Percentiles rank a stretch among this genome's conserved stretches.
Evolutionary conservation across 2,329 filamentous ascomycete genomes (phyloP).

Genomic region (Clonostachys solani): DNA sequence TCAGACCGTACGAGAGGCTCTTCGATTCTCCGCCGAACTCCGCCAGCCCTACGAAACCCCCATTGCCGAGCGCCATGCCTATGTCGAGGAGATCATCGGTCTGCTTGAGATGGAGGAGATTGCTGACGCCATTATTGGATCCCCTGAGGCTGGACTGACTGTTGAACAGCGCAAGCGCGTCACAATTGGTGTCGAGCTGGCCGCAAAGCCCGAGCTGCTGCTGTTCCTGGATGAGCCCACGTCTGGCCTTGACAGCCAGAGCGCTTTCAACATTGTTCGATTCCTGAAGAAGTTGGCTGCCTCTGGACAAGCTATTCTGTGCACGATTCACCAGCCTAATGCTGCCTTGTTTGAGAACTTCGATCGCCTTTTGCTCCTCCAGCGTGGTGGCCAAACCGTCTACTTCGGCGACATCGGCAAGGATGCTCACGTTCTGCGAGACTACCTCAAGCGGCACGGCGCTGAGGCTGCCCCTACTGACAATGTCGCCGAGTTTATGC

Average conservation of each 20-base stretch:
- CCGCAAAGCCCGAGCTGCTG: conserved; percentile 73
- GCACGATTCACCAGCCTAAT: conserved; percentile 89
- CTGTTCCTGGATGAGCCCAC: conserved; percentile 80
- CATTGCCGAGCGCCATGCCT: conserved; percentile 49
- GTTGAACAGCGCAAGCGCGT: conserved; percentile 67
- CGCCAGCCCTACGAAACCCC: conserved; percentile 52
- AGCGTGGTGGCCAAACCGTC: conserved; percentile 74
- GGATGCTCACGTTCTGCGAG: conserved; percentile 67
- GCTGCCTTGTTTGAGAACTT: conserved; percentile 85
- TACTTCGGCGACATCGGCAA: conserved; percentile 84
- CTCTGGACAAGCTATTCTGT: conserved; percentile 84
- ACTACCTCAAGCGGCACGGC: conserved; percentile 56
- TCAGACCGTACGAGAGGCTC: conserved; percentile 59
- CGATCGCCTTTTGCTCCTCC: conserved; percentile 73
- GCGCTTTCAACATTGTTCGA: conserved; percentile 72
- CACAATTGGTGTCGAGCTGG: conserved; percentile 89
- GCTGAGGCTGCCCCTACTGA: conserved; percentile 52
- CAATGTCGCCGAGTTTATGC: conserved; percentile 74
- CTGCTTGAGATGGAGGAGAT: conserved; percentile 55
- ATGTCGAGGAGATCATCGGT: conserved; percentile 58
- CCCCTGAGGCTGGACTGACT: conserved; percentile 64
- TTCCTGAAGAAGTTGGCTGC: conserved; percentile 73
- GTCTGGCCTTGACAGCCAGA: conserved; percentile 59
- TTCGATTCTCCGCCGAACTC: conserved; percentile 59
- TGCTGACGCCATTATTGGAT: conserved; percentile 55